Evolutionary conservation across 371 early-diverging fungal species (phyloP).

Genomic region (Saksenaea oblongispora): DNA sequence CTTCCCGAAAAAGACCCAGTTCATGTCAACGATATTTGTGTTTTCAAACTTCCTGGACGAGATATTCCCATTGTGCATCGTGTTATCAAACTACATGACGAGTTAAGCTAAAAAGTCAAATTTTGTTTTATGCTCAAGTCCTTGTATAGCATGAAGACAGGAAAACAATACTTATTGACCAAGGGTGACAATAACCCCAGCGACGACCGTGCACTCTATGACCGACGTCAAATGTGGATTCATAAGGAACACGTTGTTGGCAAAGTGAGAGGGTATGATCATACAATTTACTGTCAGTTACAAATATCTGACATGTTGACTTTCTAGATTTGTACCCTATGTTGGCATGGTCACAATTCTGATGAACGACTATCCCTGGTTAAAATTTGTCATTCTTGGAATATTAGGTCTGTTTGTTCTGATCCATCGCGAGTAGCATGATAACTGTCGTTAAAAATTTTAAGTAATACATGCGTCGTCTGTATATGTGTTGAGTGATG

Average conservation of each 20-base stretch:
- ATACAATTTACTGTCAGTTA: neutral
- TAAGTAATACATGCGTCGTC: neutral
- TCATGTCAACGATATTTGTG: constrained; percentile 93
- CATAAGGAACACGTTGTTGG: constrained; percentile 86
- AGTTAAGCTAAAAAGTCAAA: constrained; percentile 41
- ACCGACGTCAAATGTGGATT: constrained; percentile 89
- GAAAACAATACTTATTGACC: constrained; percentile 86
- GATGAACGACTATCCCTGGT: constrained; percentile 93
- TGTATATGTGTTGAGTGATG: too few relatives aligned
- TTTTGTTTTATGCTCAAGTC: neutral
- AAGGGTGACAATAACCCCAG: constrained; percentile 98
- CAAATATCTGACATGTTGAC: neutral
- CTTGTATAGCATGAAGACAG: constrained; percentile 53
- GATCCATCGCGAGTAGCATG: constrained; percentile 54
- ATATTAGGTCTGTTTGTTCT: constrained; percentile 76
- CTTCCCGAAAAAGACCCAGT: constrained; percentile 70
- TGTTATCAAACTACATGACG: constrained; percentile 87
- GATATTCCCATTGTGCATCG: constrained; percentile 99
- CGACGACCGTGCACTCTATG: constrained; percentile 95
- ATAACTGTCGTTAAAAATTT: neutral
- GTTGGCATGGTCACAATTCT: constrained; percentile 97
- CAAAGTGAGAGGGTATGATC: constrained; percentile 77
- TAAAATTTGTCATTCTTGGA: constrained; percentile 81
- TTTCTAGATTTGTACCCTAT: constrained; percentile 79
- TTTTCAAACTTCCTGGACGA: constrained; percentile 92